Percentiles rank a stretch among this genome's conserved stretches.
Evolutionary conservation across 2,329 filamentous ascomycete species (phyloP).

Genomic region (Neoascochyta sp.): DNA sequence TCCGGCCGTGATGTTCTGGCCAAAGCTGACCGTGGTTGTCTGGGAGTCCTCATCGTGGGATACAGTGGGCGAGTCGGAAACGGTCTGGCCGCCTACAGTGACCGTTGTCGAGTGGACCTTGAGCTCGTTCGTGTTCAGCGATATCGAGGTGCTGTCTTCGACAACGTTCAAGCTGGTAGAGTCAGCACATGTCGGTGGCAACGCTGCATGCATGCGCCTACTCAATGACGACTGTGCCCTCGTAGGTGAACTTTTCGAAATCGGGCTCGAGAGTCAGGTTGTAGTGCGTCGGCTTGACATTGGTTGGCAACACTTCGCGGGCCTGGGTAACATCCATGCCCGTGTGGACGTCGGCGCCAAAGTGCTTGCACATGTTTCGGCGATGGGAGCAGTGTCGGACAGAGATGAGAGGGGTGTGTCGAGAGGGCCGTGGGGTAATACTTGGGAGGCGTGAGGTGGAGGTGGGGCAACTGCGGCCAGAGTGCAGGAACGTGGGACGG

Average conservation of each 20-base stretch:
- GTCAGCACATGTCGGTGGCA: constrained; percentile 16
- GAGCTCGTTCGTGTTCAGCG: constrained; percentile 83
- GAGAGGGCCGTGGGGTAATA: constrained; percentile 20
- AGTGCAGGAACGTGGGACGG: constrained; percentile 12
- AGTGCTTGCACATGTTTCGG: constrained; percentile 68
- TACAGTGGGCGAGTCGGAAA: constrained; percentile 63
- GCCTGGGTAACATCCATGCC: constrained; percentile 60
- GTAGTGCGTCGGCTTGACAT: constrained; percentile 90
- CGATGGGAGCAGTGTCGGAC: constrained; percentile 68
- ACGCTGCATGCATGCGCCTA: constrained; percentile 35
- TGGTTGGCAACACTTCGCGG: constrained; percentile 83
- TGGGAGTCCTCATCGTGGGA: constrained; percentile 76
- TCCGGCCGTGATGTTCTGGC: constrained; percentile 67
- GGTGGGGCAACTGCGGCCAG: constrained; percentile 30
- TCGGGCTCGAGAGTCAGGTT: constrained; percentile 87
- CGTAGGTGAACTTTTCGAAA: constrained; percentile 81
- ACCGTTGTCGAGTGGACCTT: constrained; percentile 74
- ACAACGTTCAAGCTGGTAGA: constrained; percentile 66
- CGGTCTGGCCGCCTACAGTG: constrained; percentile 54
- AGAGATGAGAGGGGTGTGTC: constrained; percentile 17
- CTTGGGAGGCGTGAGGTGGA: constrained; percentile 15
- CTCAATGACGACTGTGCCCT: constrained; percentile 81
- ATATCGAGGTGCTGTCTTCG: constrained; percentile 79
- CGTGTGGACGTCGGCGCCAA: constrained; percentile 53
- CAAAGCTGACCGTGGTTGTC: constrained; percentile 76